Percentiles rank a stretch among this genome's conserved stretches.
Conservation (phyloP, 192 early-diverging fungal species). For the Linnemannia exigua region DNA sequence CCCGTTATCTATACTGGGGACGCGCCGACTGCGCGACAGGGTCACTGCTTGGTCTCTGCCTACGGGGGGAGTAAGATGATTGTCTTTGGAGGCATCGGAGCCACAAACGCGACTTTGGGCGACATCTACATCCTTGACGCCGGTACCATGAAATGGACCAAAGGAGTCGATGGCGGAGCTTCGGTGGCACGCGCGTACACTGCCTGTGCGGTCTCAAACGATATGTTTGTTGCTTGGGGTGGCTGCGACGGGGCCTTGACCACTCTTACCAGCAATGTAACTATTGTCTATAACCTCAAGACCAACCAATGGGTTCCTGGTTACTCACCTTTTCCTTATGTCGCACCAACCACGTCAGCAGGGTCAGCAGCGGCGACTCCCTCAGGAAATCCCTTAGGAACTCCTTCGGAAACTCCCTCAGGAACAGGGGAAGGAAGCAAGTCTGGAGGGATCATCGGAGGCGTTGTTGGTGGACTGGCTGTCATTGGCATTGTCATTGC, state of each 20-base stretch:
- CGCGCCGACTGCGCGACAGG: constrained; percentile 11
- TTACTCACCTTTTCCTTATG: background rate
- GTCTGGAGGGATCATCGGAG: constrained; percentile 5
- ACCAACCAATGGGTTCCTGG: constrained; percentile 3
- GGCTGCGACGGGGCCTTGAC: background rate
- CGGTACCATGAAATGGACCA: constrained; percentile 3
- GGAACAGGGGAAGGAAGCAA: too few species aligned
- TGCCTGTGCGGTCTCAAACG: constrained; percentile 25
- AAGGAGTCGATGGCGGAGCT: background rate
- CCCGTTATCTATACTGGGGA: constrained; percentile 2
- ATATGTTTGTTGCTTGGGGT: constrained; percentile 18
- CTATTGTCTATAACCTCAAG: constrained; percentile 30
- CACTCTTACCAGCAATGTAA: background rate
- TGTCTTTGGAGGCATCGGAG: constrained; percentile 27
- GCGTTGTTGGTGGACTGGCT: background rate
- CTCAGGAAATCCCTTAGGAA: too few species aligned
- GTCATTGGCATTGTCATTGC: background rate
- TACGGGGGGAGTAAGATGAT: constrained; percentile 30
- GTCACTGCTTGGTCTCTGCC: constrained; percentile 22
- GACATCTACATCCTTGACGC: constrained; percentile 30
- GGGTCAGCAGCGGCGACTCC: background rate
- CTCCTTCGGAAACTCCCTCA: too few species aligned
- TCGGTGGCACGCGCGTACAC: background rate
- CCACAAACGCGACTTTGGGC: background rate
- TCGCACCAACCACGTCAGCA: background rate